Evolutionary conservation across 1,284 basidiomycete genomes (phyloP), one percentile per base, ranked within the genome.

Genomic region (Phaffia rhodozyma): DNA sequence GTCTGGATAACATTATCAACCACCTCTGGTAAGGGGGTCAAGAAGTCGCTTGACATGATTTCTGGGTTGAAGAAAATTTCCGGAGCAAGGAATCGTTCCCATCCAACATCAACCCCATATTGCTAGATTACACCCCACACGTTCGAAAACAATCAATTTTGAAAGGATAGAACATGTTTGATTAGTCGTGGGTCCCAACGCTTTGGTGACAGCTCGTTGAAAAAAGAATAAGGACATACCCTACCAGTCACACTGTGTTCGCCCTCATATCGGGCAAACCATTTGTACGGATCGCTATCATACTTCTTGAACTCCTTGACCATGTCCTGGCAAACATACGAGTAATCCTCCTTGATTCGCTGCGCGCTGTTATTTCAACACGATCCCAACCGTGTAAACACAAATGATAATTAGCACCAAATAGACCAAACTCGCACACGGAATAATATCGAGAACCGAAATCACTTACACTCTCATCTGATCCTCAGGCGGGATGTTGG

Each of bases 1-100:
- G 89, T 83, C 75, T 96, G 91, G 69, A 99, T 97, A 66, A 97
- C 94, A 63, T 84, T 84, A 72, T 99, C 96, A 63, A 99, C 96
- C 52, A 99, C 91, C 68, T 97, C 86, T 0, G 96, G 93, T 3
- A 99, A 82, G 4, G 96, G 96, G 1, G 94, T 97, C 67, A 99
- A 78, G 82, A 97, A 99, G 77, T 99, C 96, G 55, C 91, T 96
- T 0, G 90, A 94, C 75, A 89, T 91, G 71, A 99, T 97, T 75
- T 98, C 96, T 16, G 96, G 96, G 78, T 98, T 98, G 83, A 98
- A 98, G 80, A 98, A 97, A 74, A 98, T 96, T 75, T 98, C 96
- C 5, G 96, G 92, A 0, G 94, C 94, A 50, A 99, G 84, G 83
- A 99, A 99, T 48, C 96, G 90, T 77, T 98, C 96, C 77, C 97